Percentiles rank a stretch among this genome's conserved stretches.
Evolutionary conservation across 768 basidiomycete genomes (phyloP).

Genomic region (Dentipellis sp.): DNA sequence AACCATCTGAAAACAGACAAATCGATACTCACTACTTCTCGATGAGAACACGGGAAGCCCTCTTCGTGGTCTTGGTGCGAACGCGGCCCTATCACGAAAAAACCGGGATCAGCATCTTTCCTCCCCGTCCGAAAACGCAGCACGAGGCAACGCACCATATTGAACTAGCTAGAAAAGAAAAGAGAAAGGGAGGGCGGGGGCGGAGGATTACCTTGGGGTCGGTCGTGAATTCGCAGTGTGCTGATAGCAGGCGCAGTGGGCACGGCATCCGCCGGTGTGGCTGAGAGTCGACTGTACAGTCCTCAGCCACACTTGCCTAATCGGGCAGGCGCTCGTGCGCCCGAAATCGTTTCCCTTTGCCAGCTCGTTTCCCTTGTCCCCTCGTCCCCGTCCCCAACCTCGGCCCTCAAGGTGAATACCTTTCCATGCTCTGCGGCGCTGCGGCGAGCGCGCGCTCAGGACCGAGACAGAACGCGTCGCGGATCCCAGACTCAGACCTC

Average conservation of each 20-base stretch:
- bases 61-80: conserved; percentile 99
- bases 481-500: too few species aligned
- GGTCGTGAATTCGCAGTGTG: conserved; percentile 1
- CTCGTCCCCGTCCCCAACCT: conserved; percentile 14
- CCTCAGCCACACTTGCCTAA: conserved; percentile 14
- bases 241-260: background rate
- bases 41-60: conserved; percentile 96
- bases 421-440: conserved; percentile 15
- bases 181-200: conserved; percentile 9
- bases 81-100: conserved; percentile 74
- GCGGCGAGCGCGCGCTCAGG: conserved; percentile 3
- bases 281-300: conserved; percentile 28
- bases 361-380: conserved; percentile 8
- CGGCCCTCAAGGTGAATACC: conserved; percentile 37
- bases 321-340: background rate
- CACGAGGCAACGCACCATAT: conserved; percentile 37
- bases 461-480: too few species aligned
- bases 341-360: background rate
- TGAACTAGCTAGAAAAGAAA: conserved; percentile 18
- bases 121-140: background rate
- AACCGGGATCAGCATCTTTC: background rate
- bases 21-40: conserved; percentile 84
- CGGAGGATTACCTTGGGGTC: conserved; percentile 16
- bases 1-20: background rate
- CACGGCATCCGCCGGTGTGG: conserved; percentile 22